These are phyloP conservation scores for Sporothrix sp. DNA, from an alignment of 2,329 filamentous ascomycete genomes.

Conservation along the genomic window DNA sequence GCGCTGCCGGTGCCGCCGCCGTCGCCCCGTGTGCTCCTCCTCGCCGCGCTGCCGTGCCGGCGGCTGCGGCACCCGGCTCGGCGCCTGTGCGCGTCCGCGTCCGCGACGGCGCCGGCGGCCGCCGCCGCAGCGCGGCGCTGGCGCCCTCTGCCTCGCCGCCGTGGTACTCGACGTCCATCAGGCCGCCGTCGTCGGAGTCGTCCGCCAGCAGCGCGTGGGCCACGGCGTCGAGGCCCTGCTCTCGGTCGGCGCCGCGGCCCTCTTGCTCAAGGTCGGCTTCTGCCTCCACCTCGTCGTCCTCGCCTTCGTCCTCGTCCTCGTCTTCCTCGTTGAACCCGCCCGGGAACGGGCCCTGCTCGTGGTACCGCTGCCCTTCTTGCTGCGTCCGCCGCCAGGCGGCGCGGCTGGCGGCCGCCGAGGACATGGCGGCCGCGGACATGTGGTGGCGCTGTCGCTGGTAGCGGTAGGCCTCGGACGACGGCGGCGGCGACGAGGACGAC, in stretches of 20 bases:
- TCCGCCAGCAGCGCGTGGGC: not conserved
- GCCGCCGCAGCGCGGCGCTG: not conserved
- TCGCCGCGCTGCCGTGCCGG: not conserved
- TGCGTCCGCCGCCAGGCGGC: conserved; percentile 10
- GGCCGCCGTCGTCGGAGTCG: conserved; percentile 8
- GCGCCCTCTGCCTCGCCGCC: conserved; percentile 4
- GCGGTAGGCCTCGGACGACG: conserved; percentile 4
- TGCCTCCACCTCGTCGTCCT: not conserved
- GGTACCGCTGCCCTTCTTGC: conserved; percentile 11
- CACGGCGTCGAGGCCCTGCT: not conserved
- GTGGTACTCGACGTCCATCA: conserved; percentile 17
- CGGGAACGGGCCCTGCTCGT: conserved; percentile 10
- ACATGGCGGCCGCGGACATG: conserved; percentile 10
- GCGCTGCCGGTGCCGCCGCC: not conserved
- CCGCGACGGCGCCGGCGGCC: not conserved
- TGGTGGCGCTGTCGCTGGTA: conserved; percentile 9
- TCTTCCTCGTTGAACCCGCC: conserved; percentile 18
- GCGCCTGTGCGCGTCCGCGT: not conserved
- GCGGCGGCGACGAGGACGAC: conserved; percentile 7
- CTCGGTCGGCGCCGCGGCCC: not conserved
- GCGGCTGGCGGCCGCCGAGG: conserved; percentile 8
- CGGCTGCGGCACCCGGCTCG: not conserved
- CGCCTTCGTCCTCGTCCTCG: conserved; percentile 7
- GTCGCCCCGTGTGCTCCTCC: not conserved
- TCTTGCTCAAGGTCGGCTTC: not conserved